These are phyloP conservation scores for Coix lacrymajobi DNA, from an alignment of 176 grass and related monocot species.

Conservation along the genomic window DNA sequence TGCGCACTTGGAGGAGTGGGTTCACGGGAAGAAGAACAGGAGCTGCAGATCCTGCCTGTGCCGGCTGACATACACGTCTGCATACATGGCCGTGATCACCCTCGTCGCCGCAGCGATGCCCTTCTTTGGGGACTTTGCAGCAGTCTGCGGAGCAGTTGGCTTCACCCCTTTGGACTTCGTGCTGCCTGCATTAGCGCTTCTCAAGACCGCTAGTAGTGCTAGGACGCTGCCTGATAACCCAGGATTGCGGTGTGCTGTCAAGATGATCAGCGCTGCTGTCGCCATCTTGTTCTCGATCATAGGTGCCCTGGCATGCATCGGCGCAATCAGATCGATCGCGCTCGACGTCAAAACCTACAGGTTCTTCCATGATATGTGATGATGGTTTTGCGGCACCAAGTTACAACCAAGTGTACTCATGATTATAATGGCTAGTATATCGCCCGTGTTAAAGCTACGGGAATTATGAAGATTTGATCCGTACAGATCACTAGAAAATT, in stretches of 20 bases:
- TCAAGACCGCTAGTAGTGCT: too few relatives aligned
- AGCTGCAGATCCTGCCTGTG: constrained; percentile 19
- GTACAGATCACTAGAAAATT: not conserved
- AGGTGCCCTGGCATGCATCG: constrained; percentile 53
- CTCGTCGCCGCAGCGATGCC: constrained; percentile 57
- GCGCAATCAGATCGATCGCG: constrained; percentile 59
- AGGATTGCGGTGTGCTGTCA: constrained; percentile 8
- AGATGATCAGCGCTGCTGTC: constrained; percentile 21
- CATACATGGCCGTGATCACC: constrained; percentile 48
- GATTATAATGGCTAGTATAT: not conserved
- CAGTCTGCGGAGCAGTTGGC: constrained; percentile 70
- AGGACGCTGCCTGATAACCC: constrained; percentile 32
- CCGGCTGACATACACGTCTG: constrained; percentile 47
- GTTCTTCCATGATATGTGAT: constrained; percentile 71
- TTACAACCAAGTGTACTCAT: not conserved
- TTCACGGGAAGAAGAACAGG: constrained; percentile 10
- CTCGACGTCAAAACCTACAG: constrained; percentile 56
- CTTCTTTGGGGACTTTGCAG: constrained; percentile 87
- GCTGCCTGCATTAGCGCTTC: constrained; percentile 54
- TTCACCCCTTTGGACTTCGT: constrained; percentile 85
- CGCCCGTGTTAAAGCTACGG: too few relatives aligned
- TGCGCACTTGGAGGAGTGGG: constrained; percentile 35
- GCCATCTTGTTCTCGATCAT: constrained; percentile 43
- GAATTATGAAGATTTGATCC: constrained; percentile 2
- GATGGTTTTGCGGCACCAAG: not conserved